A percentile compares a stretch with the other conserved stretches of the same genome.
Conservation (phyloP, 2,329 filamentous ascomycete species). For the Cercospora sp. region DNA sequence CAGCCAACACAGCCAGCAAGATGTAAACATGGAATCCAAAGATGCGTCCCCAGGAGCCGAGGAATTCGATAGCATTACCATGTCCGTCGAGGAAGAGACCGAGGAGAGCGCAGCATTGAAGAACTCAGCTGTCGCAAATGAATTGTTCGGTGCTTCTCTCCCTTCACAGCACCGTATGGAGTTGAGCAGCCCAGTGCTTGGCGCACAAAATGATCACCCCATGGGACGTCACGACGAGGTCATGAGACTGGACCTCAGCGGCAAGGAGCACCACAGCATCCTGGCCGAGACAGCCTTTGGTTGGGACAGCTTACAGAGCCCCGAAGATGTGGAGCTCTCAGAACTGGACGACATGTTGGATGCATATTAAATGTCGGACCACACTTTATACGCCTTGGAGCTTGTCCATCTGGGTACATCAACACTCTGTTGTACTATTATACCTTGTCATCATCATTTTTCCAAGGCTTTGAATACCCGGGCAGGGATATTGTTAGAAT, state of each 20-base stretch:
- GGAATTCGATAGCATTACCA: conserved; percentile 35
- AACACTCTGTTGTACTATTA: conserved; percentile 9
- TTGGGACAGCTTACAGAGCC: conserved; percentile 57
- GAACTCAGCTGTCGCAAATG: conserved; percentile 51
- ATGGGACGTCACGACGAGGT: conserved; percentile 24
- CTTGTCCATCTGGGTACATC: neutral
- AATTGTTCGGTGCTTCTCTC: conserved; percentile 52
- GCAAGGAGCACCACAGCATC: conserved; percentile 24
- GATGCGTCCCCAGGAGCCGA: conserved; percentile 34
- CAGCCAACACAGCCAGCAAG: conserved; percentile 41
- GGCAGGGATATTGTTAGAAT: conserved; percentile 8
- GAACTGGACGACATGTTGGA: conserved; percentile 88
- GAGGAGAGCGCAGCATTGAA: conserved; percentile 53
- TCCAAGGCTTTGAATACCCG: neutral
- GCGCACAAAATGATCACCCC: conserved; percentile 34
- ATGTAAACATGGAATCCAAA: conserved; percentile 39
- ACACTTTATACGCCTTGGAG: neutral
- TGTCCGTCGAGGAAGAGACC: conserved; percentile 45
- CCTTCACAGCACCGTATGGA: conserved; percentile 44
- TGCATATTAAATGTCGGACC: conserved; percentile 39
- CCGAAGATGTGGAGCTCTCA: conserved; percentile 87
- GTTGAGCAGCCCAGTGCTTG: conserved; percentile 51
- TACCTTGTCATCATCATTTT: conserved; percentile 1
- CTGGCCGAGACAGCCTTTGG: conserved; percentile 36
- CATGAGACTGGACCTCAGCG: conserved; percentile 23